Base-by-base conservation (phyloP, 257 asterid species). In the Solanum pimpinellifolium region DNA sequence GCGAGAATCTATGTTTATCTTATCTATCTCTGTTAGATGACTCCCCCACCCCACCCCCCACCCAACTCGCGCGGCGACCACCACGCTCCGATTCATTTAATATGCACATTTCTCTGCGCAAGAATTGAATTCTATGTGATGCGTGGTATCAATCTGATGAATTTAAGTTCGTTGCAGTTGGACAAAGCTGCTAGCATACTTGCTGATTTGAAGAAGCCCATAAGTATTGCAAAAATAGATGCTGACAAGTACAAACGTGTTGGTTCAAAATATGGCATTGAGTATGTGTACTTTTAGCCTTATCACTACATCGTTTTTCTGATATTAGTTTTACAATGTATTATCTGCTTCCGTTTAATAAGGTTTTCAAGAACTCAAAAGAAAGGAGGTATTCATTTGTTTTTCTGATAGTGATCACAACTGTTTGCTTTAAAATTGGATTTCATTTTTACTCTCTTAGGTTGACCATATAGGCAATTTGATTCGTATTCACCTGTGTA, bases 121-220 rank as follows among this genome's bases (percentile, higher is more conserved):
- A 1, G 59, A 13, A 42, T 75, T 41, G 21, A 42, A 49, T 49
- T 81, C 42, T 81, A 52, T 49, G 20, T 49, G 69, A 81, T 76
- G 0, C 11, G 5, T 76, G 37, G 2, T 49, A 82, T 3, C 23
- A 49, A 46, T 76, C 86, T 90, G 69, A 89, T 37, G 49, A 66
- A 29, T 31, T 29, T 16, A 16, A 49, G 73, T 85, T 77, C 62
- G 25, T 83, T 92, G 93, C 96, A 97, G 99, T 91, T 97, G 85
- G 99, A 95, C 73, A 96, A 94, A 91, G 98, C 98, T 14, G 98
- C 99, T 74, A 91, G 92, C 7, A 11, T 93, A 86, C 94, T 96
- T 66, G 96, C 99, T 85, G 92, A 89, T 88, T 88, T 96, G 92
- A 94, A 94, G 92, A 92, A 90, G 73, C 98, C 98, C 52, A 87